A percentile compares a stretch with the other conserved stretches of the same genome.
phyloP scores from a whole-genome alignment of 2,329 filamentous ascomycete genomes.

The Talaromyces verruculosus region DNA sequence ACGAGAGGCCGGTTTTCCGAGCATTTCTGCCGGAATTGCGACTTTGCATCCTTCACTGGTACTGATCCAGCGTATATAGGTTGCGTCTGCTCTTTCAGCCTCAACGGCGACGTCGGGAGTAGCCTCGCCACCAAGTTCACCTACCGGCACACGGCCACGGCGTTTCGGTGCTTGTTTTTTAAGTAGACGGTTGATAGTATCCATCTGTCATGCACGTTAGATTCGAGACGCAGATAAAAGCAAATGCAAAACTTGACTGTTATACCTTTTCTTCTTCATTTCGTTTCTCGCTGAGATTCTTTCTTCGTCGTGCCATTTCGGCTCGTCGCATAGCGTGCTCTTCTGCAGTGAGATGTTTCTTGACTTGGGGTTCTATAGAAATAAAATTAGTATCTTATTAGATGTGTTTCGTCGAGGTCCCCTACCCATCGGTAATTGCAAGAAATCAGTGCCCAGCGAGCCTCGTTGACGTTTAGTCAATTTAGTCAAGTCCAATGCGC shows the following conservation, averaged over 20 bases:
- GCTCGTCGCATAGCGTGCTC: slow-evolving; percentile 71
- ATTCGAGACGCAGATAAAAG: background rate
- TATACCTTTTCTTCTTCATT: slow-evolving; percentile 73
- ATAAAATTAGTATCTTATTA: background rate
- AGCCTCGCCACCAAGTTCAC: slow-evolving; percentile 43
- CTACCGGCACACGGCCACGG: slow-evolving; percentile 50
- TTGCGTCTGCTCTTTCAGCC: slow-evolving; percentile 42
- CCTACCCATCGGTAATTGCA: slow-evolving; percentile 58
- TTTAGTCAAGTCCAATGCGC: slow-evolving; percentile 64
- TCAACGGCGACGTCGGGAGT: slow-evolving; percentile 42
- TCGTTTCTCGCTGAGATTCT: slow-evolving; percentile 74
- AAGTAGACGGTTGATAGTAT: slow-evolving; percentile 66
- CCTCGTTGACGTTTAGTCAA: slow-evolving; percentile 69
- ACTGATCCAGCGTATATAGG: slow-evolving; percentile 49
- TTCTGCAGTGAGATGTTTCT: slow-evolving; percentile 70
- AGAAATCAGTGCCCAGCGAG: slow-evolving; percentile 53
- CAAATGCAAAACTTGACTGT: background rate
- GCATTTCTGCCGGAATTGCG: slow-evolving; percentile 50
- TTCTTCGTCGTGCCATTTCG: slow-evolving; percentile 71
- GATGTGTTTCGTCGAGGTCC: too few relatives aligned
- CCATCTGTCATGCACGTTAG: slow-evolving; percentile 50
- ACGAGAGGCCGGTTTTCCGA: slow-evolving; percentile 45
- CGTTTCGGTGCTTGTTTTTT: slow-evolving; percentile 65
- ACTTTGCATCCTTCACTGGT: slow-evolving; percentile 43
- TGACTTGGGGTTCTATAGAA: slow-evolving; percentile 63